Base-by-base conservation (phyloP, 352 stramenopile species). In the Globisporangium spinosum region DNA sequence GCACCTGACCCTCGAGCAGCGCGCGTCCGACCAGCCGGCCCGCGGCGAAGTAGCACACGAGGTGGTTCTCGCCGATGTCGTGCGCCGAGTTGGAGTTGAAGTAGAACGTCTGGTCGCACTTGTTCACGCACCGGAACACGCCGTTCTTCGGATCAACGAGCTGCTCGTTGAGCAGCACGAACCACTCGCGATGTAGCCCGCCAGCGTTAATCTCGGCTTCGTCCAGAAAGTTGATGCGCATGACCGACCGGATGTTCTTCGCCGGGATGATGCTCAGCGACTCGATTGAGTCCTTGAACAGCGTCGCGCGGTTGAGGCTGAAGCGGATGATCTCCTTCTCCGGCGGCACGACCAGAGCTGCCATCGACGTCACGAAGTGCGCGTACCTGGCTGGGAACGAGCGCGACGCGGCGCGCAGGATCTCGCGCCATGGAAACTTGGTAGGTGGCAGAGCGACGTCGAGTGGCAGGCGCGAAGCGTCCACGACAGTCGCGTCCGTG, bases 1-100 rank as follows among this genome's bases (percentile, higher is more conserved):
- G 81, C 35, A 98, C 73, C 47, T 97, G 91, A 47, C 89, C 80
- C 73, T 98, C 95, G 1, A 85, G 64, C 27, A 82, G 51, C 20
- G 74, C 69, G 20, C 74, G 68, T 25, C 79, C 77, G 10, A 88
- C 49, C 0, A 82, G 43, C 23, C 77, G 75, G 29, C 77, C 77
- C 6, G 73, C 69, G 17, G 83, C 83, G 45, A 98, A 94, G 27
- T 15, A 58, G 47, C 40, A 58, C 60, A 45, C n/a, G 43, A 56
- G 34, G 27, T 65, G 38, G 51, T 59, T 53, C 7, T 20, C 49
- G 6, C 49, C 49, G 17, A 56, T 56, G 49, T 56, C 49, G 49
- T 32, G 49, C 6, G 17, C 8, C 23, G 73, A 78, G 60, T 76
- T 74, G 4, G 75, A 67, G 49, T 73, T 78, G 38, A 83, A 57